A percentile compares a stretch with the other conserved stretches of the same genome.
These are phyloP conservation scores for Athelia psychrophila DNA, from an alignment of 1,284 basidiomycete species.

Conservation along the genomic window DNA sequence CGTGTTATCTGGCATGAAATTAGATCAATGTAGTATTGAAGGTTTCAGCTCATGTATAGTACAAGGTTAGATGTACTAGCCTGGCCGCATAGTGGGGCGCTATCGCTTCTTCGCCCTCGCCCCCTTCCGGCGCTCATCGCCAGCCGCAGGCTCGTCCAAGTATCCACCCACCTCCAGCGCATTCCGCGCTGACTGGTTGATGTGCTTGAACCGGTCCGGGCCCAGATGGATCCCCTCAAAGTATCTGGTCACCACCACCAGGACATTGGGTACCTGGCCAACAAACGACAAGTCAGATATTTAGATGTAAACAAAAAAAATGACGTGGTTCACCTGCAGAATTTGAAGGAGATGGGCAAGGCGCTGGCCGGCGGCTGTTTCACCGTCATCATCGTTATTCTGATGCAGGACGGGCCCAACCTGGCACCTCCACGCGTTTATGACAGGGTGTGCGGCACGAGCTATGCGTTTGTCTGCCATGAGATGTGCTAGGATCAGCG, in stretches of 20 bases:
- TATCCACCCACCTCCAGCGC: slow-evolving; percentile 84
- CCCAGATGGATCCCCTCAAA: slow-evolving; percentile 83
- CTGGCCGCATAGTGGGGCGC: no score
- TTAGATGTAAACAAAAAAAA: not conserved
- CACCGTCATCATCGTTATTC: slow-evolving; percentile 94
- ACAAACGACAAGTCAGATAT: slow-evolving; percentile 3
- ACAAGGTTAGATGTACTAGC: no score
- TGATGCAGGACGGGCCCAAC: slow-evolving; percentile 67
- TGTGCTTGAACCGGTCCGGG: slow-evolving; percentile 90
- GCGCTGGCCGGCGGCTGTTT: slow-evolving; percentile 85
- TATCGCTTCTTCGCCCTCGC: no score
- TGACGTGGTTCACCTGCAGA: slow-evolving; percentile 47
- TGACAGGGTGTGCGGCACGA: slow-evolving; percentile 84
- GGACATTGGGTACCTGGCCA: slow-evolving; percentile 81
- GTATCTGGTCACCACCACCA: slow-evolving; percentile 82
- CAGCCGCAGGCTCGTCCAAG: slow-evolving; percentile 42
- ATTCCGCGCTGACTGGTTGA: slow-evolving; percentile 86
- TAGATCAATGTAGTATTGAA: no score
- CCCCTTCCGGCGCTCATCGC: no score
- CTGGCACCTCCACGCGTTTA: slow-evolving; percentile 85
- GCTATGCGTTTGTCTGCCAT: slow-evolving; percentile 72
- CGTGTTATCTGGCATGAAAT: no score
- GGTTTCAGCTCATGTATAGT: no score
- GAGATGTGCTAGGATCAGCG: slow-evolving; percentile 68
- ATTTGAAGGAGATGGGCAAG: slow-evolving; percentile 88